phyloP scores from a whole-genome alignment of 2,329 filamentous ascomycete genomes.

The Triangularia setosa region DNA sequence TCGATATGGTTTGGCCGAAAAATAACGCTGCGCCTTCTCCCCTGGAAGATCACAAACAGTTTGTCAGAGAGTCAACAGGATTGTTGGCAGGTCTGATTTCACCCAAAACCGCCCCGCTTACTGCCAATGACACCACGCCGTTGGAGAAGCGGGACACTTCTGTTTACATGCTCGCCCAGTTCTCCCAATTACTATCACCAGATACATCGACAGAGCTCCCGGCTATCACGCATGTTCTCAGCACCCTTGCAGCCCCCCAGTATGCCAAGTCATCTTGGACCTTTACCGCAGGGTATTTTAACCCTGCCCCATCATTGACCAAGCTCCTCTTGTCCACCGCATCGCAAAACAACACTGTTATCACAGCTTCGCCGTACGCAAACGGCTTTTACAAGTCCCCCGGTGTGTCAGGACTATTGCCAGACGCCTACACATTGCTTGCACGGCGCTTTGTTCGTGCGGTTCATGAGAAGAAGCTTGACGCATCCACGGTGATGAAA shows the following conservation, averaged over 20 bases:
- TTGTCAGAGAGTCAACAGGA: constrained; percentile 64
- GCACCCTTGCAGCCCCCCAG: constrained; percentile 58
- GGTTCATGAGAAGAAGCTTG: constrained; percentile 43
- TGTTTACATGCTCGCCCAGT: constrained; percentile 82
- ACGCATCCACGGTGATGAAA: constrained; percentile 64
- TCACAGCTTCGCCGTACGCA: constrained; percentile 87
- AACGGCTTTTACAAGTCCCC: constrained; percentile 92
- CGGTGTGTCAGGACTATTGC: constrained; percentile 85
- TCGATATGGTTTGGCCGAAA: constrained; percentile 67
- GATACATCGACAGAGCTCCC: constrained; percentile 87
- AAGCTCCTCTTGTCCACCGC: constrained; percentile 72
- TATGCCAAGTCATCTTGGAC: constrained; percentile 78
- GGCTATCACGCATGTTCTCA: constrained; percentile 70
- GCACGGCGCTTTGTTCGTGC: constrained; percentile 73
- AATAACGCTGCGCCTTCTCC: constrained; percentile 73
- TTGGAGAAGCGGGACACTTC: constrained; percentile 54
- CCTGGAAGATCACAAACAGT: constrained; percentile 63
- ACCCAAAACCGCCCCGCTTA: constrained; percentile 34
- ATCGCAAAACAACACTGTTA: constrained; percentile 69
- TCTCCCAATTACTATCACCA: constrained; percentile 76
- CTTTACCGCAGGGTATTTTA: constrained; percentile 98
- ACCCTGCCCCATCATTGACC: constrained; percentile 82
- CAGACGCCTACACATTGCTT: constrained; percentile 86
- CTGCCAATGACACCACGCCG: constrained; percentile 17
- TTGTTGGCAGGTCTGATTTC: constrained; percentile 65